Conservation (phyloP, 495 filamentous ascomycete genomes). For the Thozetella sp. region DNA sequence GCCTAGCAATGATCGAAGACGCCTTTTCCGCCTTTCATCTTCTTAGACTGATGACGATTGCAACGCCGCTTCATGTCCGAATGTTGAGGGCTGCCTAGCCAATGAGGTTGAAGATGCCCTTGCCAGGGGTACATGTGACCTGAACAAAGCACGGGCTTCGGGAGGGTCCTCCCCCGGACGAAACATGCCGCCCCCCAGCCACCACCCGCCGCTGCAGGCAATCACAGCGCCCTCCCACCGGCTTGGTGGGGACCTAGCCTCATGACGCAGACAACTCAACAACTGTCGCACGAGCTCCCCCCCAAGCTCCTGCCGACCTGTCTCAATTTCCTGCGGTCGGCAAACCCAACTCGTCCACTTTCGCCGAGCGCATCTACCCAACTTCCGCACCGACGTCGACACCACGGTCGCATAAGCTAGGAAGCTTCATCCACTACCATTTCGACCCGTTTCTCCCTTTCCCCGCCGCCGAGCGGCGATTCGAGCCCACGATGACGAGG, state of each 20-base stretch:
- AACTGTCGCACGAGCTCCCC: neutral
- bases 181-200: neutral
- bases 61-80: too few relatives aligned
- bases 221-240: neutral
- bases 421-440: neutral
- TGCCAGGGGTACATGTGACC: too few relatives aligned
- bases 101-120: too few relatives aligned
- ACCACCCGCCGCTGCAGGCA: neutral
- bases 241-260: neutral
- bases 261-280: conserved; percentile 4
- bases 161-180: neutral
- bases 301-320: neutral
- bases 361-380: neutral
- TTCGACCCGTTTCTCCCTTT: neutral
- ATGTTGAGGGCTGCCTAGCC: too few relatives aligned
- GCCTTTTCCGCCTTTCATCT: too few relatives aligned
- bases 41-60: too few relatives aligned
- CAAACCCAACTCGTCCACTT: neutral
- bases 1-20: too few relatives aligned
- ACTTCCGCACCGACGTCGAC: neutral
- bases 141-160: too few relatives aligned
- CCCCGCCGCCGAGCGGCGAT: conserved; percentile 28
- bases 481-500: conserved; percentile 23
- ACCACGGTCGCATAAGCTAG: neutral
- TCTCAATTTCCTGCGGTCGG: neutral